phyloP scores from a whole-genome alignment of 1,284 basidiomycete genomes.

The Trametes pubescens region DNA sequence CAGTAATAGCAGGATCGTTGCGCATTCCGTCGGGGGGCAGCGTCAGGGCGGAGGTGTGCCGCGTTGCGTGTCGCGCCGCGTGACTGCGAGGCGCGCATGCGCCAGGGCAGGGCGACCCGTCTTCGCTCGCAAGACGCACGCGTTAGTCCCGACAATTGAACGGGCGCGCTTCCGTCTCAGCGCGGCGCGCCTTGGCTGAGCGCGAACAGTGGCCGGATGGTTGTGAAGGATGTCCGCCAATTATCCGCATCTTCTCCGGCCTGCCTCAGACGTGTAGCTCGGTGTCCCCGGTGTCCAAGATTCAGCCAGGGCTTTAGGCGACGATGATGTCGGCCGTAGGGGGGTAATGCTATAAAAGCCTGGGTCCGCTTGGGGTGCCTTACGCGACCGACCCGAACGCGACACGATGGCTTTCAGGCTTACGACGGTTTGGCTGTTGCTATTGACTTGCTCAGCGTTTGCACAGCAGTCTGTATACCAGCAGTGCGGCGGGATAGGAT shows the following conservation, averaged over 20 bases:
- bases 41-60: not conserved
- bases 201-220: conserved; percentile 11
- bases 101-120: not conserved
- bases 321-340: too few relatives aligned
- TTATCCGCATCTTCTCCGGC: conserved; percentile 40
- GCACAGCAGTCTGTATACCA: conserved; percentile 47
- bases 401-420: conserved; percentile 32
- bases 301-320: not conserved
- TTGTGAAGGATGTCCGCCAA: conserved; percentile 30
- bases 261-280: conserved; percentile 5
- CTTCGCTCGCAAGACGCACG: conserved; percentile 6
- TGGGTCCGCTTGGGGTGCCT: not conserved
- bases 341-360: conserved; percentile 20
- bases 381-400: conserved; percentile 3
- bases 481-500: conserved; percentile 60
- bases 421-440: conserved; percentile 21
- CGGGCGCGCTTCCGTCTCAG: conserved; percentile 23
- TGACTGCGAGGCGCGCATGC: conserved; percentile 21
- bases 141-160: conserved; percentile 30
- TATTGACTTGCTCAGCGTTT: conserved; percentile 27
- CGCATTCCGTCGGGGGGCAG: not conserved
- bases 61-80: conserved; percentile 14
- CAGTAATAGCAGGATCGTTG: conserved; percentile 23
- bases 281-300: conserved; percentile 11
- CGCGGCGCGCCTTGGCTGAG: conserved; percentile 19